Percentiles rank a stretch among this genome's conserved stretches.
These are phyloP conservation scores for Trichoderma koningiopsis DNA, from an alignment of 2,329 filamentous ascomycete genomes.

Conservation along the genomic window DNA sequence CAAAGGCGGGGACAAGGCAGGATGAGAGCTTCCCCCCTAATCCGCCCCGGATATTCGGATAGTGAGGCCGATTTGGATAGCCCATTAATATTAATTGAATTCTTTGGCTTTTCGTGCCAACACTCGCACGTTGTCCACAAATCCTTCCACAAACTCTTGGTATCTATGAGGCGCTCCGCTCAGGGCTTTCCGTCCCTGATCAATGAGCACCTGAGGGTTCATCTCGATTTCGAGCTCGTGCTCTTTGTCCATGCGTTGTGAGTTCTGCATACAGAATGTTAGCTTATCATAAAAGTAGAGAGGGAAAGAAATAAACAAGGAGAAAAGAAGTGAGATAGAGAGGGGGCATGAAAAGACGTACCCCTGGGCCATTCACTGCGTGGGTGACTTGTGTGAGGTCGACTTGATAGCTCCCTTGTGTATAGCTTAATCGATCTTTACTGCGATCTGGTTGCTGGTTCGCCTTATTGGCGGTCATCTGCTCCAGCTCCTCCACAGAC, in stretches of 20 bases:
- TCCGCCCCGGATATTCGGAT: neutral
- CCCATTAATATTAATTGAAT: constrained; percentile 28
- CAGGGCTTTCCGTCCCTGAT: constrained; percentile 63
- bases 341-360: constrained; percentile 34
- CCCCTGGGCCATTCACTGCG: constrained; percentile 39
- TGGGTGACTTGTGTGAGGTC: constrained; percentile 88
- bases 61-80: neutral
- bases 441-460: constrained; percentile 62
- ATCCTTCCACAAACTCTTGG: constrained; percentile 68
- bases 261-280: constrained; percentile 38
- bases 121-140: constrained; percentile 72
- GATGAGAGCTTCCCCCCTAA: neutral
- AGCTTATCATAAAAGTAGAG: neutral
- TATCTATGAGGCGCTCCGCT: constrained; percentile 60
- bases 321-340: neutral
- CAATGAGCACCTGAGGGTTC: constrained; percentile 61
- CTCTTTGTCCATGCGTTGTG: constrained; percentile 58
- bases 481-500: constrained; percentile 58
- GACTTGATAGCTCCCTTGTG: constrained; percentile 82
- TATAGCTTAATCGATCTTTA: constrained; percentile 92
- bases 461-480: constrained; percentile 39
- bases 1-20: neutral
- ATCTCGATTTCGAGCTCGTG: constrained; percentile 84
- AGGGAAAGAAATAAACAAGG: too few relatives aligned
- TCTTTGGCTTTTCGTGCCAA: constrained; percentile 52